Evolutionary conservation across 805 yeast genomes (phyloP).

Genomic region (Kuraishia capsulata): DNA sequence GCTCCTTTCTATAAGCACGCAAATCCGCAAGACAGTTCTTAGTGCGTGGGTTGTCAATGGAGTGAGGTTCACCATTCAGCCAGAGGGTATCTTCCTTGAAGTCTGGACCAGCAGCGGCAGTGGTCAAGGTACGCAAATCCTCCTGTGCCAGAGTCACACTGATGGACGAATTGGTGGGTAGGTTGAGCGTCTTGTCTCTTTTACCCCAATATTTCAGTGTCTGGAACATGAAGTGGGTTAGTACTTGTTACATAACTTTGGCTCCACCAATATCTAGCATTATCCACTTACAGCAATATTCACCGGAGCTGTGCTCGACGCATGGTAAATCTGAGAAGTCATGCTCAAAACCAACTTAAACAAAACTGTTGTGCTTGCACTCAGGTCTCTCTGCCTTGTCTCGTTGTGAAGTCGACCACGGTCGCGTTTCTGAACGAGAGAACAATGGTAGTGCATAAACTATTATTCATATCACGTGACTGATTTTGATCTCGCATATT

Average conservation of each 20-base stretch:
- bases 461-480: too few species aligned
- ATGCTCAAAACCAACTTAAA: too few species aligned
- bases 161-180: slow-evolving; percentile 94
- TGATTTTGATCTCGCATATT: too few species aligned
- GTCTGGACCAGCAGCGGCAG: slow-evolving; percentile 60
- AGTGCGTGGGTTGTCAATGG: slow-evolving; percentile 53
- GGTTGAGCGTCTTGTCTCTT: slow-evolving; percentile 76
- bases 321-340: slow-evolving; percentile 34
- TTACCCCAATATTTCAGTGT: slow-evolving; percentile 99
- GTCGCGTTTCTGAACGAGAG: too few species aligned
- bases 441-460: too few species aligned
- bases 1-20: slow-evolving; percentile 50
- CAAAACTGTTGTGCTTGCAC: too few species aligned
- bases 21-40: slow-evolving; percentile 71
- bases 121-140: slow-evolving; percentile 85
- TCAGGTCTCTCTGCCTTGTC: too few species aligned
- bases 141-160: slow-evolving; percentile 89
- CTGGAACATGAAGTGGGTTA: too few species aligned
- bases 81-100: slow-evolving; percentile 63
- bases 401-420: too few species aligned
- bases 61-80: slow-evolving; percentile 80
- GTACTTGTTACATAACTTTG: not conserved
- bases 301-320: slow-evolving; percentile 93
- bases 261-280: not conserved
- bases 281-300: slow-evolving; percentile 76